Evolutionary conservation across 176 grass and related monocot species (phyloP).

Genomic region (Oryza nivara): DNA sequence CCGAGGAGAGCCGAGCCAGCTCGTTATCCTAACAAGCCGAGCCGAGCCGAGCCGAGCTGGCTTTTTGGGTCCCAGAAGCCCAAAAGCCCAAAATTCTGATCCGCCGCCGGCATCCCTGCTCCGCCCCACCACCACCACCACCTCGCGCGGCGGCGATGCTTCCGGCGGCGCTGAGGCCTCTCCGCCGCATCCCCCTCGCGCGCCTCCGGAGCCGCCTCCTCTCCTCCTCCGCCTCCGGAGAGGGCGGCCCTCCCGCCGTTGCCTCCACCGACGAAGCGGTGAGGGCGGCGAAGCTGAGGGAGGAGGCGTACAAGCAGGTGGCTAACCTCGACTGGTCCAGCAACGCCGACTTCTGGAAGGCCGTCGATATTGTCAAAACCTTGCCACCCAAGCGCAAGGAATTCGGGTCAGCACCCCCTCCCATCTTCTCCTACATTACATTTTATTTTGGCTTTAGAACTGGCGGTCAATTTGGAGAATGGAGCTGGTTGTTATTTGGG

Average conservation of each 20-base stretch:
- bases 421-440: neutral
- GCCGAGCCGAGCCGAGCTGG: no score
- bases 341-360: constrained; percentile 53
- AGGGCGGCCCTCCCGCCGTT: neutral
- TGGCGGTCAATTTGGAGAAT: neutral
- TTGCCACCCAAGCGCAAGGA: constrained; percentile 58
- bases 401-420: constrained; percentile 40
- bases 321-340: constrained; percentile 55
- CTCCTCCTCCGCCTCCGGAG: neutral
- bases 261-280: neutral
- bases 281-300: constrained; percentile 36
- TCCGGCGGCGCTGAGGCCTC: constrained; percentile 32
- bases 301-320: constrained; percentile 56
- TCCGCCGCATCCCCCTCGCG: constrained; percentile 15
- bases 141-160: constrained; percentile 40
- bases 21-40: no score
- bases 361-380: constrained; percentile 57
- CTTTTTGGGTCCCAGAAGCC: no score
- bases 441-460: neutral
- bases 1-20: no score
- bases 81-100: no score
- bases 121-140: neutral
- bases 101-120: no score
- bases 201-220: constrained; percentile 19
- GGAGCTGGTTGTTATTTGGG: neutral